These are phyloP conservation scores for Blattamonas nauphoetae DNA, from an alignment of 78 protist species.

Conservation along the genomic window DNA sequence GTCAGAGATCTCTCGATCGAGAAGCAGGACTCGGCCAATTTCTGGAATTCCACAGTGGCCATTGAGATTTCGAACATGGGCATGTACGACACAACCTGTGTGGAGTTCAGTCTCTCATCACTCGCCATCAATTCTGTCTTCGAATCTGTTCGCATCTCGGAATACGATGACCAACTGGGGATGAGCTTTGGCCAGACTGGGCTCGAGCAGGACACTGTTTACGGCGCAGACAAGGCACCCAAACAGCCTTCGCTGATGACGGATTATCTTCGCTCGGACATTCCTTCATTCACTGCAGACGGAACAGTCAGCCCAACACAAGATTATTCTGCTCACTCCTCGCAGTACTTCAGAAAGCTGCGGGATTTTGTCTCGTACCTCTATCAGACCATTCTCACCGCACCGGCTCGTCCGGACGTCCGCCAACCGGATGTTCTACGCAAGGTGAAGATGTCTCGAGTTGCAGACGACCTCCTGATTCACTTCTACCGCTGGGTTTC, in stretches of 20 bases:
- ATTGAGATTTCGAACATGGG: neutral
- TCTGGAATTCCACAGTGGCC: neutral
- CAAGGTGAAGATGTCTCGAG: too few species aligned
- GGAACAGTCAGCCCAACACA: too few species aligned
- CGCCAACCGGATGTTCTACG: too few species aligned
- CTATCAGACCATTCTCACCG: neutral
- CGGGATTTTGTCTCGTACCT: neutral
- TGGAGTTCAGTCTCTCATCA: neutral
- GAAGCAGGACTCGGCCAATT: neutral
- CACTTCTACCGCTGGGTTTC: slow-evolving; percentile 77
- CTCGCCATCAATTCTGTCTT: neutral
- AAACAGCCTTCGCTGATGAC: neutral
- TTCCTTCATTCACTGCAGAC: too few species aligned
- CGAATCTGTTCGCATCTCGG: neutral
- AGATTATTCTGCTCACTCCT: neutral
- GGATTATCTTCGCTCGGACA: neutral
- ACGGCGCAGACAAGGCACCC: neutral
- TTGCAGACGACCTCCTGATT: slow-evolving; percentile 45
- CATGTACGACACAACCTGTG: neutral
- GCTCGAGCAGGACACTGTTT: neutral
- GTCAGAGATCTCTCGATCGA: neutral
- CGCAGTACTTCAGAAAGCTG: neutral
- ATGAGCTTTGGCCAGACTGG: too few species aligned
- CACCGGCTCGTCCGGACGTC: too few species aligned
- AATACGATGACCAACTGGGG: neutral